phyloP scores from a whole-genome alignment of 768 basidiomycete species.

The Amanita thiersii region DNA sequence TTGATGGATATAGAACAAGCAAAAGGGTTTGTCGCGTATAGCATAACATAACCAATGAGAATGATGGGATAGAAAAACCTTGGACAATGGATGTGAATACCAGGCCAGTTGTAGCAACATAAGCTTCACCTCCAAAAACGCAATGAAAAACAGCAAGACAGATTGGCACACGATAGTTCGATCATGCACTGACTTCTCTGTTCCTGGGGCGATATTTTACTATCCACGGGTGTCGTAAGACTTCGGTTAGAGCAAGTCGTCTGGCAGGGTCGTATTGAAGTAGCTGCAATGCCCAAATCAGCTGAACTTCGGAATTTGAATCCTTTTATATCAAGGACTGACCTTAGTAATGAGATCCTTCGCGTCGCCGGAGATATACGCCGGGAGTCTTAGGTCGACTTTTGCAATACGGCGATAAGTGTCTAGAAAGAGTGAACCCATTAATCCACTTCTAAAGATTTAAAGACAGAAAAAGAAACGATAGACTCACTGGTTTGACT shows the following conservation, averaged over 20 bases:
- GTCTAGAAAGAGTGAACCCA: constrained; percentile 32
- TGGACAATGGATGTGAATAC: too few species aligned
- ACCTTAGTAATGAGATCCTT: constrained; percentile 60
- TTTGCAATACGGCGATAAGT: constrained; percentile 86
- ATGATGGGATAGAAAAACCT: too few species aligned
- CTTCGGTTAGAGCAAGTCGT: constrained; percentile 67
- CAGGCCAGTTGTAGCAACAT: too few species aligned
- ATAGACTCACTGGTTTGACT: constrained; percentile 68
- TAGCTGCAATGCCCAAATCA: constrained; percentile 41
- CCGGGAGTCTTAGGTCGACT: constrained; percentile 72
- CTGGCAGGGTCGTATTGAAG: constrained; percentile 75
- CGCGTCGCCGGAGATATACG: constrained; percentile 51
- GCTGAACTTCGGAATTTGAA: too few species aligned
- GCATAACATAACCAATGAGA: too few species aligned
- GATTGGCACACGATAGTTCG: too few species aligned
- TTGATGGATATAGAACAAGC: too few species aligned
- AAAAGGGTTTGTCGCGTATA: too few species aligned
- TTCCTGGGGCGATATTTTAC: constrained; percentile 54
- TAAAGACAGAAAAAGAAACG: background rate
- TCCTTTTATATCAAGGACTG: constrained; percentile 14
- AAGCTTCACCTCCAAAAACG: too few species aligned
- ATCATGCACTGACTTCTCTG: constrained; percentile 16
- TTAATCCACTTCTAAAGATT: constrained; percentile 1
- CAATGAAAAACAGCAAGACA: too few species aligned
- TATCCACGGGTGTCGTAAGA: constrained; percentile 84